A percentile compares a stretch with the other conserved stretches of the same genome.
phyloP scores from a whole-genome alignment of 805 yeast genomes.

The Blastobotrys americana region DNA sequence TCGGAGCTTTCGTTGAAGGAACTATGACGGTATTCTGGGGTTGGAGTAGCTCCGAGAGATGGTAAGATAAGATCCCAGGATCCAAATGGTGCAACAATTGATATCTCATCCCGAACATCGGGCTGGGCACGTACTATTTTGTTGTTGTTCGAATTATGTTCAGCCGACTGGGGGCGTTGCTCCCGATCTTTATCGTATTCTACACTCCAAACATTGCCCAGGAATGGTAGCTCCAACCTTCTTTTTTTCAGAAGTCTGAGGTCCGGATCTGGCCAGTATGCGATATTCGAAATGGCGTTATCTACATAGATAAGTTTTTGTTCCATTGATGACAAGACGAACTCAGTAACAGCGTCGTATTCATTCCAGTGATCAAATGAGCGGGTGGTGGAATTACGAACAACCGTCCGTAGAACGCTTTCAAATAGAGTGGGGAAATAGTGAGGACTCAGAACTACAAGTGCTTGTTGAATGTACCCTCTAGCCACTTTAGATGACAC shows the following conservation, averaged over 20 bases:
- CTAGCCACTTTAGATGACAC: slow-evolving; percentile 15
- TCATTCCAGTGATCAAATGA: too few species aligned
- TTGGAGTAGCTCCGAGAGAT: not conserved
- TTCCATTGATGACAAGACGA: slow-evolving; percentile 12
- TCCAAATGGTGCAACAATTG: not conserved
- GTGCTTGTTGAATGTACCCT: slow-evolving; percentile 24
- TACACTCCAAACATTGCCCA: slow-evolving; percentile 12
- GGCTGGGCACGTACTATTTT: too few species aligned
- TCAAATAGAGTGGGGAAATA: slow-evolving; percentile 19
- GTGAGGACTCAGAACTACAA: slow-evolving; percentile 19
- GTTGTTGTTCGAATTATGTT: not conserved
- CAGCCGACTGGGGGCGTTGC: too few species aligned
- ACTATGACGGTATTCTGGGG: too few species aligned
- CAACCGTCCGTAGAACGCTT: slow-evolving; percentile 14
- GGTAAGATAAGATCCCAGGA: not conserved
- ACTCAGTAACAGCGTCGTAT: not conserved
- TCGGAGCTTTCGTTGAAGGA: slow-evolving; percentile 1
- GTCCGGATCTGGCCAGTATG: slow-evolving; percentile 22
- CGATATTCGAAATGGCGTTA: slow-evolving; percentile 19
- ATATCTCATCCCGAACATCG: not conserved
- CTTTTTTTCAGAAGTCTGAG: not conserved
- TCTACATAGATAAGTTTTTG: slow-evolving; percentile 20
- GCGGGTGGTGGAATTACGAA: slow-evolving; percentile 7
- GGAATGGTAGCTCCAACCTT: slow-evolving; percentile 16
- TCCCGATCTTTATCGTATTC: not conserved